Conservation (phyloP, 768 basidiomycete species). For the Serendipita indica region DNA sequence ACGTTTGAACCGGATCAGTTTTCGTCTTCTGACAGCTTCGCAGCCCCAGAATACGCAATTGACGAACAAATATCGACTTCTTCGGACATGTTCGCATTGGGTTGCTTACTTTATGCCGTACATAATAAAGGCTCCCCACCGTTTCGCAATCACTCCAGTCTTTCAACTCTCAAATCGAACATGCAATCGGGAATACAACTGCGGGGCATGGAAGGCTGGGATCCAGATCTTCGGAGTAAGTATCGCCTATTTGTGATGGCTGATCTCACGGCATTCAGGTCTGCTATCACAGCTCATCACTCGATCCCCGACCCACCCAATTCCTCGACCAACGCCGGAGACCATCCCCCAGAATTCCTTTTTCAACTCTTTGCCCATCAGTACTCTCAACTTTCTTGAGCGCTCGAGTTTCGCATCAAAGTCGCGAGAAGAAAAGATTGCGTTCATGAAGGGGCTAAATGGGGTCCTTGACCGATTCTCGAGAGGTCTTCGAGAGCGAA, state of each 20-base stretch:
- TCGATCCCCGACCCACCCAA: constrained; percentile 36
- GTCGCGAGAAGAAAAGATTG: constrained; percentile 87
- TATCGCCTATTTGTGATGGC: neutral
- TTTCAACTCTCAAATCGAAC: constrained; percentile 39
- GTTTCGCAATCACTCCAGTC: constrained; percentile 68
- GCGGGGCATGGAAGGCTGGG: constrained; percentile 47
- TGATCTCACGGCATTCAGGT: constrained; percentile 28
- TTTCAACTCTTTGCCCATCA: constrained; percentile 91
- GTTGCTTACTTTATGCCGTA: constrained; percentile 80
- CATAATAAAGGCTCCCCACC: constrained; percentile 81
- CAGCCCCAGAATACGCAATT: constrained; percentile 87
- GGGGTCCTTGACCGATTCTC: constrained; percentile 72
- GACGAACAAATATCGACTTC: constrained; percentile 77
- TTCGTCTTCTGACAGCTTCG: neutral
- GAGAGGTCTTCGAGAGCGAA: constrained; percentile 70
- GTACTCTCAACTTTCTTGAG: constrained; percentile 90
- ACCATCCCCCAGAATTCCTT: constrained; percentile 74
- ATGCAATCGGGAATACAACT: constrained; percentile 49
- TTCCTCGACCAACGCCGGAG: constrained; percentile 57
- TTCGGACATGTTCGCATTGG: constrained; percentile 88
- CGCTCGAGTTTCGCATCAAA: constrained; percentile 91
- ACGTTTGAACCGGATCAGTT: constrained; percentile 17
- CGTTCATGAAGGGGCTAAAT: constrained; percentile 83
- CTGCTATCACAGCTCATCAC: constrained; percentile 72
- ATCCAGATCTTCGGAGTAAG: constrained; percentile 58